Evolutionary conservation across 805 yeast species (phyloP), one percentile per base, ranked within the genome.

Genomic region (Jamesozyma rosinii): DNA sequence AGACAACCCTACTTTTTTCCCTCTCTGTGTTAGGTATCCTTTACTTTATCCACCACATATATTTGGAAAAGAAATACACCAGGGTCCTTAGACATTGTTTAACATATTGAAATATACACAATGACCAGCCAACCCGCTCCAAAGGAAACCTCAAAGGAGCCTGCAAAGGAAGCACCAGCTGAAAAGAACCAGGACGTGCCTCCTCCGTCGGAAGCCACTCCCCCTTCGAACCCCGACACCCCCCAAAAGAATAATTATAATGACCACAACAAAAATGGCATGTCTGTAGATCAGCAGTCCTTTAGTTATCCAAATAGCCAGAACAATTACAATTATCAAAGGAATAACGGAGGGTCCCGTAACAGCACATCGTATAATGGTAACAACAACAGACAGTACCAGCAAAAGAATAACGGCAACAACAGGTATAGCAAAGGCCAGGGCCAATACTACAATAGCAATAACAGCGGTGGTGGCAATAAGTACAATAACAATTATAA

Each of bases 401-500:
- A 40, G 14, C 29, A 40, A 8, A 26, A 21, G n/a, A 21, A 21
- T 26, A 39, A 39, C 17, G 24, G 31, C 22, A 24, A 38, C 17
- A 42, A 40, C 21, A 42, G 26, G 36, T 36, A 43, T 15, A 41
- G 41, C 27, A 44, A 26, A n/a, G 22, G 22, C 14, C n/a, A n/a
- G n/a, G n/a, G n/a, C n/a, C 11, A 18, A 4, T 24, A n/a, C 19
- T 34, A 27, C 17, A 15, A 22, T 14, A 37, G 22, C 18, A 40
- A 44, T 37, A 29, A 29, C 27, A 43, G 39, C 33, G 39, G 35
- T 15, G 39, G 40, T 21, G 36, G 37, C 22, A 38, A 20, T 30
- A n/a, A 22, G 6, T 9, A 33, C 29, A 20, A 27, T 14, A 19
- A 30, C 19, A n/a, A n/a, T n/a, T n/a, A n/a, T n/a, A n/a, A n/a